Conservation (phyloP, 176 grass and related monocot species). For the Thalia dealbata region DNA sequence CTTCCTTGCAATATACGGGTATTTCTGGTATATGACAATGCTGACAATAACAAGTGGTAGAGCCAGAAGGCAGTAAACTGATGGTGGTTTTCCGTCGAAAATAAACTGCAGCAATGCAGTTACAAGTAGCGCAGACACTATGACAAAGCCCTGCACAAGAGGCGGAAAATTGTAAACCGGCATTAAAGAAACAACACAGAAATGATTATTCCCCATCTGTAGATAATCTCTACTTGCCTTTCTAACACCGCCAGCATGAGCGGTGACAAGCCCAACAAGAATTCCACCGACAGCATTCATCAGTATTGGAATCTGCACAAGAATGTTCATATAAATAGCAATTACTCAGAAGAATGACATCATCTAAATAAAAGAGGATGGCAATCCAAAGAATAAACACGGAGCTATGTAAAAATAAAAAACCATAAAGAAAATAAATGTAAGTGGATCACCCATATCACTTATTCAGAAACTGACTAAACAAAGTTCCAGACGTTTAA, state of each 20-base stretch:
- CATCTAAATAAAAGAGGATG: background rate
- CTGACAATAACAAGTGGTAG: slow-evolving; percentile 69
- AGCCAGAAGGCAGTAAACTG: slow-evolving; percentile 59
- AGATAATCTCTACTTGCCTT: slow-evolving; percentile 44
- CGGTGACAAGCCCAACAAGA: slow-evolving; percentile 97
- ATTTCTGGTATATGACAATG: slow-evolving; percentile 98
- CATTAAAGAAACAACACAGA: background rate
- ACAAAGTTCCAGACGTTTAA: no score
- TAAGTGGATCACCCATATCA: no score
- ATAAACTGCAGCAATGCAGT: slow-evolving; percentile 76
- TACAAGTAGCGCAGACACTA: slow-evolving; percentile 83
- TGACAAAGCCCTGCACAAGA: slow-evolving; percentile 81
- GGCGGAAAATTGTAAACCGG: slow-evolving; percentile 16
- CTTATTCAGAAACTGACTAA: no score
- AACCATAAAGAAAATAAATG: no score
- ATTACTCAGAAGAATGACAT: background rate
- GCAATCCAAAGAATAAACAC: background rate
- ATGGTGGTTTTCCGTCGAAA: slow-evolving; percentile 83
- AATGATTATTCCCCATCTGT: background rate
- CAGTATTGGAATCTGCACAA: slow-evolving; percentile 66
- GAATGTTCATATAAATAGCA: background rate
- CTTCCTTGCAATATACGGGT: slow-evolving; percentile 71
- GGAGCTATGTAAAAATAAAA: background rate
- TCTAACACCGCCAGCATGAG: slow-evolving; percentile 82
- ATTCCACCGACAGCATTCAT: slow-evolving; percentile 88